These are phyloP conservation scores for Saccharomycopsis javanensis DNA, from an alignment of 805 yeast genomes.

Conservation along the genomic window DNA sequence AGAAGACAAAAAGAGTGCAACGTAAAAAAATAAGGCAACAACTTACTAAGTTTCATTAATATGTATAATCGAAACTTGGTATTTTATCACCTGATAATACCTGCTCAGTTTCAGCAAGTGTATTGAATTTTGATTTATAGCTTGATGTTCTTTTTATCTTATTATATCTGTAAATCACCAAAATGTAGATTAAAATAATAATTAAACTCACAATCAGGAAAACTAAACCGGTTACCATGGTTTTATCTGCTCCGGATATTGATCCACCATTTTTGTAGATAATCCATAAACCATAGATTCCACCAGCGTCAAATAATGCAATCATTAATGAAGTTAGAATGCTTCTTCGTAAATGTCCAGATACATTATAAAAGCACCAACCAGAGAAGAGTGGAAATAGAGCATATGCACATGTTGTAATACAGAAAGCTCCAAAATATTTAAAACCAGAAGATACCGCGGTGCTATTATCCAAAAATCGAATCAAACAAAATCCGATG, in stretches of 20 bases:
- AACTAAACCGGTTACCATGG: neutral
- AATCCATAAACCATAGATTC: constrained; percentile 44
- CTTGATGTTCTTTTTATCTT: constrained; percentile 21
- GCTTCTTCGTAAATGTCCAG: constrained; percentile 52
- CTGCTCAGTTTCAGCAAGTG: constrained; percentile 8
- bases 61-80: constrained; percentile 18
- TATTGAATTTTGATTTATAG: constrained; percentile 12
- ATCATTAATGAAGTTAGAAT: constrained; percentile 51
- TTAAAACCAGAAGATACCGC: constrained; percentile 29
- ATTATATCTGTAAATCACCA: constrained; percentile 24
- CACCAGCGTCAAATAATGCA: constrained; percentile 57
- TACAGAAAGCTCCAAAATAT: constrained; percentile 54
- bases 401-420: constrained; percentile 48
- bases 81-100: constrained; percentile 14
- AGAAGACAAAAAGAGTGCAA: neutral
- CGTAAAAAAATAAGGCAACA: neutral
- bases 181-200: constrained; percentile 28
- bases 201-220: constrained; percentile 24
- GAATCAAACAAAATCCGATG: constrained; percentile 30
- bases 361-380: constrained; percentile 53
- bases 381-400: constrained; percentile 65
- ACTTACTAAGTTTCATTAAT: neutral
- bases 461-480: constrained; percentile 37
- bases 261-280: neutral
- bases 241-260: neutral